Conservation (phyloP, 2,329 filamentous ascomycete genomes). For the Aspergillus eucalypticola region DNA sequence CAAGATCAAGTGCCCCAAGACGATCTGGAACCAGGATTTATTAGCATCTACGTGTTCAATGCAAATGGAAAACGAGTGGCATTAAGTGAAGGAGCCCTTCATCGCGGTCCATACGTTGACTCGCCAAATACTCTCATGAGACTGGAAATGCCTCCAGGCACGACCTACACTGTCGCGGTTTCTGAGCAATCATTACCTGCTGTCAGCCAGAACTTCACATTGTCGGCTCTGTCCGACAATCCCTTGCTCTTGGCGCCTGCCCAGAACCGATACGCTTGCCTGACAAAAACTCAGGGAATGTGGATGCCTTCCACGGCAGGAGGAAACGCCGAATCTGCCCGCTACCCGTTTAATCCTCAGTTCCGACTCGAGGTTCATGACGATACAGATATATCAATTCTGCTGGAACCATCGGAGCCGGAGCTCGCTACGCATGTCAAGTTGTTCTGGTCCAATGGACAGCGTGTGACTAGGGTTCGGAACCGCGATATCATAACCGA, state of each 20-base stretch:
- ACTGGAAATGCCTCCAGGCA: slow-evolving; percentile 59
- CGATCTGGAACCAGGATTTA: slow-evolving; percentile 69
- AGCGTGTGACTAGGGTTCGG: slow-evolving; percentile 68
- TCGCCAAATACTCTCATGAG: slow-evolving; percentile 87
- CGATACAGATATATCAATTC: slow-evolving; percentile 65
- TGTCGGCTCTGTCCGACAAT: slow-evolving; percentile 75
- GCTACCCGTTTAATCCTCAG: slow-evolving; percentile 85
- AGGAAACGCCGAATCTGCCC: slow-evolving; percentile 74
- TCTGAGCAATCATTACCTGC: slow-evolving; percentile 77
- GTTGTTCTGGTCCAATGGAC: slow-evolving; percentile 73
- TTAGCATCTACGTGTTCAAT: slow-evolving; percentile 80
- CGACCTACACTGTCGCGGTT: slow-evolving; percentile 65
- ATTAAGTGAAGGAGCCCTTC: slow-evolving; percentile 68
- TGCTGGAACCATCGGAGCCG: slow-evolving; percentile 67
- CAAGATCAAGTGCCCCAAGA: slow-evolving; percentile 51
- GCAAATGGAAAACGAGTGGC: slow-evolving; percentile 70
- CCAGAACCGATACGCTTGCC: slow-evolving; percentile 59
- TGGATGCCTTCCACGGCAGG: slow-evolving; percentile 84
- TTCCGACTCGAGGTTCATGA: slow-evolving; percentile 65
- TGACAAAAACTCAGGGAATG: slow-evolving; percentile 59
- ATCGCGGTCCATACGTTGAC: slow-evolving; percentile 85
- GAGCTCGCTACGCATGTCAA: slow-evolving; percentile 81
- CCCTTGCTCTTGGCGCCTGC: slow-evolving; percentile 65
- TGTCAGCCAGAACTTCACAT: slow-evolving; percentile 76
- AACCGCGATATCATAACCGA: slow-evolving; percentile 75